phyloP scores from a whole-genome alignment of 2,329 filamentous ascomycete species.

The Alternaria atra region DNA sequence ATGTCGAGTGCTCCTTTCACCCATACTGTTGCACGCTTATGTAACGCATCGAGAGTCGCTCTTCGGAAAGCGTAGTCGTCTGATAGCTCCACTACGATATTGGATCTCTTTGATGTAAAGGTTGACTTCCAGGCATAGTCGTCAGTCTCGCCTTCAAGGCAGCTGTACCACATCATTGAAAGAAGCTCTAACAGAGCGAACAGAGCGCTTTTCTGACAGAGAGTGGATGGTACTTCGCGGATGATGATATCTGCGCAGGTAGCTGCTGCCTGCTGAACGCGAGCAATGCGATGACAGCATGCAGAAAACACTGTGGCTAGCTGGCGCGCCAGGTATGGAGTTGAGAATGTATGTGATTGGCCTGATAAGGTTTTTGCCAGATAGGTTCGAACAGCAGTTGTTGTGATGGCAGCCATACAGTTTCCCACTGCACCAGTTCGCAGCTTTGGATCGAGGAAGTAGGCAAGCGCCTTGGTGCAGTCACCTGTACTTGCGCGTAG shows the following conservation, averaged over 20 bases:
- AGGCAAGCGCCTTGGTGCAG: conserved; percentile 87
- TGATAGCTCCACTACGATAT: conserved; percentile 87
- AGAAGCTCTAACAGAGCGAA: conserved; percentile 93
- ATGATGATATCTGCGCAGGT: conserved; percentile 87
- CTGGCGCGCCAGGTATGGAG: conserved; percentile 88
- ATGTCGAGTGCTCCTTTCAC: conserved; percentile 81
- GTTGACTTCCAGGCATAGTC: conserved; percentile 87
- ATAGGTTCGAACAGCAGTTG: conserved; percentile 81
- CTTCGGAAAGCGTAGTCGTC: conserved; percentile 88
- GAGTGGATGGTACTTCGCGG: conserved; percentile 80
- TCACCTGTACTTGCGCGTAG: conserved; percentile 86
- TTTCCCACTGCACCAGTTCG: conserved; percentile 67
- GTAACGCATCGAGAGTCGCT: conserved; percentile 78
- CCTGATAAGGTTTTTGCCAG: conserved; percentile 77
- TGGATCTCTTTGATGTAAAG: conserved; percentile 78
- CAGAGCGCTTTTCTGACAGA: conserved; percentile 88
- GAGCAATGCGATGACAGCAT: conserved; percentile 92
- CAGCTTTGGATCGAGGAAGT: conserved; percentile 93
- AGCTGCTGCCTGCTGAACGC: conserved; percentile 88
- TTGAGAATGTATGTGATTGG: conserved; percentile 80
- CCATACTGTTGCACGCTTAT: conserved; percentile 81
- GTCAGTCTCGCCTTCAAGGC: conserved; percentile 92
- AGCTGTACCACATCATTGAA: conserved; percentile 94
- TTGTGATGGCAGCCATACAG: conserved; percentile 70
- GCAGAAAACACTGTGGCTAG: conserved; percentile 84